These are phyloP conservation scores for Skeletonema marinoi DNA, from an alignment of 108 stramenopile species.

Conservation along the genomic window DNA sequence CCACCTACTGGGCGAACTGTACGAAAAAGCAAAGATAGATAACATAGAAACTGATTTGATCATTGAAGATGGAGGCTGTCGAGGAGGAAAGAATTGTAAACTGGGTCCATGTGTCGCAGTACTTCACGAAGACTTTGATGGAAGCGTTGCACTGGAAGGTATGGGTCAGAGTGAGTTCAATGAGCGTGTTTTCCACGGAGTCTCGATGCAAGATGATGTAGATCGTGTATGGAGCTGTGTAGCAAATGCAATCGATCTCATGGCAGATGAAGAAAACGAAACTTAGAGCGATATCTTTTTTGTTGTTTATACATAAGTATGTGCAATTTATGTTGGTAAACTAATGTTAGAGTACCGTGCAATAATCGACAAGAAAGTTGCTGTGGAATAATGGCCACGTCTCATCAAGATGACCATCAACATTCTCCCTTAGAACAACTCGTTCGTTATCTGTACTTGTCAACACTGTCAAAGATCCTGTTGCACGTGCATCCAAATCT, in stretches of 20 bases:
- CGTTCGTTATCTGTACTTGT: not conserved
- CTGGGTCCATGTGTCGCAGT: constrained; percentile 78
- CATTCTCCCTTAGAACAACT: constrained; percentile 28
- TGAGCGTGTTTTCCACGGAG: constrained; percentile 59
- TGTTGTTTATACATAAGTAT: not conserved
- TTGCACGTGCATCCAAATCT: constrained; percentile 41
- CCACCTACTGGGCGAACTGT: constrained; percentile 66
- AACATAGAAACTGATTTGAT: constrained; percentile 31
- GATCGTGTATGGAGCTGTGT: constrained; percentile 68
- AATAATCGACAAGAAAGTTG: constrained; percentile 20
- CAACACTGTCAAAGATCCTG: constrained; percentile 33
- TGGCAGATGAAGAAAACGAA: constrained; percentile 52
- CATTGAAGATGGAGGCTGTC: constrained; percentile 74
- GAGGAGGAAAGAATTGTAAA: constrained; percentile 72
- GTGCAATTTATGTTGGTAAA: not conserved
- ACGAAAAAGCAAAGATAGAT: constrained; percentile 36
- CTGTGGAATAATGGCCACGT: constrained; percentile 31
- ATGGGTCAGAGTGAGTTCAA: constrained; percentile 69
- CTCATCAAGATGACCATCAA: constrained; percentile 41
- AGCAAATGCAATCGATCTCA: constrained; percentile 54
- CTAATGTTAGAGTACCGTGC: constrained; percentile 30
- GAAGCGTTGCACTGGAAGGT: constrained; percentile 74
- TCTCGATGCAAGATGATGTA: constrained; percentile 58
- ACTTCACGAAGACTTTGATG: constrained; percentile 80
- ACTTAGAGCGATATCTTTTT: not conserved